phyloP scores from a whole-genome alignment of 2,329 filamentous ascomycete species.

The Penicillium sp. region DNA sequence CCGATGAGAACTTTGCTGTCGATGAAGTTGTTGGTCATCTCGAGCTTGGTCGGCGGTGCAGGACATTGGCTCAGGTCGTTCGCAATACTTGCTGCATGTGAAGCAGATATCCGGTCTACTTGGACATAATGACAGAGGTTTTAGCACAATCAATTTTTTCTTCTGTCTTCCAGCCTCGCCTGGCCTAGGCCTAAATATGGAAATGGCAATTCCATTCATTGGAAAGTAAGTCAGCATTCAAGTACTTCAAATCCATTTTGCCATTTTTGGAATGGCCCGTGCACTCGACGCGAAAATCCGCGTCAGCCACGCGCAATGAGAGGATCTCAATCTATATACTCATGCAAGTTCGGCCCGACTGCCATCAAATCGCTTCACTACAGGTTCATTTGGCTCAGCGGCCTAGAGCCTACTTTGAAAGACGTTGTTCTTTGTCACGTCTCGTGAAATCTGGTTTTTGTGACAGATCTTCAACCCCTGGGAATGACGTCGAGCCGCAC shows the following conservation, averaged over 20 bases:
- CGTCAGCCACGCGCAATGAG: conserved; percentile 13
- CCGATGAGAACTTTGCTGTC: too few relatives aligned
- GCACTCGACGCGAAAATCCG: conserved; percentile 30
- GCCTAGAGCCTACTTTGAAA: neutral
- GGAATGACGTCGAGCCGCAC: conserved; percentile 9
- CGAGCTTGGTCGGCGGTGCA: too few relatives aligned
- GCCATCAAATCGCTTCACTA: neutral
- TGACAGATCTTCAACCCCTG: conserved; percentile 7
- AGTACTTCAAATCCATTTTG: neutral
- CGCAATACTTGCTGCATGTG: too few relatives aligned
- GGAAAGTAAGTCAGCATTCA: neutral
- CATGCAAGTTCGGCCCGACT: neutral
- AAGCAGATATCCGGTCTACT: too few relatives aligned
- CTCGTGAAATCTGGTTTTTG: conserved; percentile 4
- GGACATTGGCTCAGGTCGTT: too few relatives aligned
- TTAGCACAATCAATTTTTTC: too few relatives aligned
- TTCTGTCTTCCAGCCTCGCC: too few relatives aligned
- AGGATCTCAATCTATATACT: neutral
- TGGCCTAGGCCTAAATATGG: too few relatives aligned
- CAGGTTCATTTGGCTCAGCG: too few relatives aligned
- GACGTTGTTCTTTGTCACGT: neutral
- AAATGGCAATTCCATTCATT: too few relatives aligned
- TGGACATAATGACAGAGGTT: too few relatives aligned
- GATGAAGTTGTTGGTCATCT: too few relatives aligned
- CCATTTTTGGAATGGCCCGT: conserved; percentile 25